These are phyloP conservation scores for Pythium vanterpoolii DNA, from an alignment of 352 stramenopile species.

Conservation along the genomic window DNA sequence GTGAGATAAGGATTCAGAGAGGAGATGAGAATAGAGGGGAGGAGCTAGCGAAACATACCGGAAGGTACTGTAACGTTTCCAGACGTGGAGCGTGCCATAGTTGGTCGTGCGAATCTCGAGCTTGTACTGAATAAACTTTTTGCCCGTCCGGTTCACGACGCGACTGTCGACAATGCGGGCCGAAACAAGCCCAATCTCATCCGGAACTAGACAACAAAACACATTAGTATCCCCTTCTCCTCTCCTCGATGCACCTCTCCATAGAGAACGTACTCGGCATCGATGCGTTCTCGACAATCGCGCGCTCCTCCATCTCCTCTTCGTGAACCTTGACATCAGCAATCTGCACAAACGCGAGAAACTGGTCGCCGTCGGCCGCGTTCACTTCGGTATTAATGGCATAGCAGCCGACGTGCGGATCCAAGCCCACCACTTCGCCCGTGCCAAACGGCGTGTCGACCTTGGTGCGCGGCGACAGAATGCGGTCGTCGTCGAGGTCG, in stretches of 20 bases:
- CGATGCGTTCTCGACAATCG: constrained; percentile 76
- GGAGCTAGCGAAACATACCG: constrained; percentile 38
- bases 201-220: constrained; percentile 45
- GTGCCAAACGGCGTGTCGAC: constrained; percentile 84
- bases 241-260: not conserved
- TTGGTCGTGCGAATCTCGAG: constrained; percentile 85
- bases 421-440: constrained; percentile 77
- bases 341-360: constrained; percentile 85
- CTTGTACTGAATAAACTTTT: constrained; percentile 91
- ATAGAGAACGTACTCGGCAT: constrained; percentile 61
- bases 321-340: constrained; percentile 58
- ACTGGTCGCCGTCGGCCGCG: constrained; percentile 69
- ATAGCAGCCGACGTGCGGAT: constrained; percentile 88
- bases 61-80: constrained; percentile 89
- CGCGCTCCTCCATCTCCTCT: constrained; percentile 73
- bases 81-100: constrained; percentile 86
- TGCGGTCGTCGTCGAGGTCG: constrained; percentile 82
- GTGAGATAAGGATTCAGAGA: not conserved
- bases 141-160: constrained; percentile 77
- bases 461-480: constrained; percentile 78
- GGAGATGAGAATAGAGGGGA: not conserved
- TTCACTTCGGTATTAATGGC: constrained; percentile 83
- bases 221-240: constrained; percentile 18
- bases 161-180: constrained; percentile 82
- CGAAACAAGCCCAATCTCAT: constrained; percentile 78